These are phyloP conservation scores for Aspergillus fijiensis DNA, from an alignment of 2,329 filamentous ascomycete species.

Conservation along the genomic window DNA sequence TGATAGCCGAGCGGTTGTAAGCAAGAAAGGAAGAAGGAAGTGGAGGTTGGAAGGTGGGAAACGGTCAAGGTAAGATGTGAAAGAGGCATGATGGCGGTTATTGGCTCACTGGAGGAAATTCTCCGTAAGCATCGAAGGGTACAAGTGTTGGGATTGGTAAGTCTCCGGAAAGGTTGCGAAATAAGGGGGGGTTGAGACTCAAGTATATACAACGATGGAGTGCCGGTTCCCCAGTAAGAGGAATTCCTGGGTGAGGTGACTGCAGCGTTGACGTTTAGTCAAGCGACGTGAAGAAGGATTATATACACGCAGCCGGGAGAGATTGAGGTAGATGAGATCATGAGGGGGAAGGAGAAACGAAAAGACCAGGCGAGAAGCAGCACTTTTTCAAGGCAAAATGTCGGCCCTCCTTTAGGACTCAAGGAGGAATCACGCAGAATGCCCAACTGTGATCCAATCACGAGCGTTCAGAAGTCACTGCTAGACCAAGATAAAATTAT, in stretches of 20 bases:
- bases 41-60: constrained; percentile 72
- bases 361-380: constrained; percentile 12
- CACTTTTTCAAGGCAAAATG: constrained; percentile 15
- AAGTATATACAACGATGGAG: background rate
- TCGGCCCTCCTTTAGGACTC: constrained; percentile 4
- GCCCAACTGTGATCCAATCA: constrained; percentile 22
- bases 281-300: constrained; percentile 3
- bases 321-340: constrained; percentile 7
- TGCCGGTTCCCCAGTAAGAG: background rate
- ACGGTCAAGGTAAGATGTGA: constrained; percentile 67
- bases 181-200: background rate
- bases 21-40: constrained; percentile 79
- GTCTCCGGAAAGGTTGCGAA: background rate
- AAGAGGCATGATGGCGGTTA: constrained; percentile 53
- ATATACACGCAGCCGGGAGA: background rate
- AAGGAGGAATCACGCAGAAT: constrained; percentile 14
- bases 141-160: background rate
- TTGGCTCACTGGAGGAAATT: constrained; percentile 14
- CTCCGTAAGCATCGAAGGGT: constrained; percentile 13
- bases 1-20: constrained; percentile 75
- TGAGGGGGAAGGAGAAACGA: constrained; percentile 2
- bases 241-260: background rate
- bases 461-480: constrained; percentile 11
- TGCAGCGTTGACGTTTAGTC: constrained; percentile 3
- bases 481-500: constrained; percentile 10